phyloP scores from a whole-genome alignment of 2,329 filamentous ascomycete genomes.

The Talaromyces sp. region DNA sequence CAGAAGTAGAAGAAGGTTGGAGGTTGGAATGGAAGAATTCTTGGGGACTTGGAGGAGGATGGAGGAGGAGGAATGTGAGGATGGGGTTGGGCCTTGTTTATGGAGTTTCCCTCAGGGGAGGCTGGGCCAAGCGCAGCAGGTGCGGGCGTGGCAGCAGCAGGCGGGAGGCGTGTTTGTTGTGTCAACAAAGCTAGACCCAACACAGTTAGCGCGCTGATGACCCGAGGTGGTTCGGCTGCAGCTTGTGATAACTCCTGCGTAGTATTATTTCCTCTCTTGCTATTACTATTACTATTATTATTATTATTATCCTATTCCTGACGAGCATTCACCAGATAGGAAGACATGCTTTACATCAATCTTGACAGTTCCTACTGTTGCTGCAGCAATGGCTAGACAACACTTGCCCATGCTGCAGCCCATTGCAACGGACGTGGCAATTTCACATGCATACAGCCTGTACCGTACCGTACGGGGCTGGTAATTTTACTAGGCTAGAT shows the following conservation, averaged over 20 bases:
- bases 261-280: not conserved
- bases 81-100: conserved; percentile 9
- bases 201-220: not conserved
- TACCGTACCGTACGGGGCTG: not conserved
- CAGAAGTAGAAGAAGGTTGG: not conserved
- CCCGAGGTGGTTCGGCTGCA: not conserved
- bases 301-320: no score
- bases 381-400: not conserved
- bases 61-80: conserved; percentile 8
- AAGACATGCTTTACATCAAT: not conserved
- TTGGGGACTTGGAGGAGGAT: conserved; percentile 7
- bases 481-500: not conserved
- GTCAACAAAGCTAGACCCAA: conserved; percentile 10
- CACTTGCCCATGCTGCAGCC: not conserved
- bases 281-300: no score
- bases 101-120: conserved; percentile 1
- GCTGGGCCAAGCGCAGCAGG: conserved; percentile 3
- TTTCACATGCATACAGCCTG: not conserved
- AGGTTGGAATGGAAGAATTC: conserved; percentile 9
- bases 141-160: conserved; percentile 1
- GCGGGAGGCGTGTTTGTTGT: conserved; percentile 1
- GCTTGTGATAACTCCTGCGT: not conserved
- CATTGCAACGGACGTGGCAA: not conserved
- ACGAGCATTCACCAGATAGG: not conserved
- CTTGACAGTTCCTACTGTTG: not conserved